Evolutionary conservation across 345 rosid genomes (phyloP), one percentile per base, ranked within the genome.

Genomic region (Streptanthus diversifolius): DNA sequence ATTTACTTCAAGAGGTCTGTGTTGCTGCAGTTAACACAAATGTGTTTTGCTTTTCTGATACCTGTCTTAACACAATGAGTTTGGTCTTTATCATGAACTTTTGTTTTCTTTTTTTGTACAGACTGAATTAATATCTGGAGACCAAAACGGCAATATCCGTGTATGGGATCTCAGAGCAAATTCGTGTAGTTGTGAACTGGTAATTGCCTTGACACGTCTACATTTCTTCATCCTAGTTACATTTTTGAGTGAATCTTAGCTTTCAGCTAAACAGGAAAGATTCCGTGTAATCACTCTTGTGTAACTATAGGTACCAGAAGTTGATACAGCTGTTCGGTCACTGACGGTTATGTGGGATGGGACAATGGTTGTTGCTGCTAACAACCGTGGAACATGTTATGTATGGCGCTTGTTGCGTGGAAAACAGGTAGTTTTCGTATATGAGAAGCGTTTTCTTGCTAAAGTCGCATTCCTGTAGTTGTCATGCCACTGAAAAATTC

Each of bases 131-230:
- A 93, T 91, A 83, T 91, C 95, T 54, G 98, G 98, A 24, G 98
- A 93, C 79, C 98, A 93, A 76, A 91, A 91, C 65, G 97, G 96
- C 32, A 91, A 93, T 81, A 91, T 93, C 40, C 93, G 95, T 53
- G 98, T 93, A 40, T 89, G 98, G 98, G 98, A 93, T 80, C 83
- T 93, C 82, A 89, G 92, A 48, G 98, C 98, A 52, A 85, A 93
- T 80, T 86, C 91, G 15, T 91, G 97, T 85, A 93, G 97, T 79
- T 91, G 96, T 75, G 96, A 93, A 81, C 71, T 93, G 95, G 99
- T 91, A 83, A 51, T 71, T 22, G 11, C 15, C 40, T 41, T 44
- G 8, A 36, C 22, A 53, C n/a, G 1, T 58, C 44, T 58, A 64
- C 3, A 2, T 35, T 35, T 74, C 53, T 19, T 36, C 45, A 30